phyloP scores from a whole-genome alignment of 2,329 filamentous ascomycete species.

The Xylariaceae sp. region DNA sequence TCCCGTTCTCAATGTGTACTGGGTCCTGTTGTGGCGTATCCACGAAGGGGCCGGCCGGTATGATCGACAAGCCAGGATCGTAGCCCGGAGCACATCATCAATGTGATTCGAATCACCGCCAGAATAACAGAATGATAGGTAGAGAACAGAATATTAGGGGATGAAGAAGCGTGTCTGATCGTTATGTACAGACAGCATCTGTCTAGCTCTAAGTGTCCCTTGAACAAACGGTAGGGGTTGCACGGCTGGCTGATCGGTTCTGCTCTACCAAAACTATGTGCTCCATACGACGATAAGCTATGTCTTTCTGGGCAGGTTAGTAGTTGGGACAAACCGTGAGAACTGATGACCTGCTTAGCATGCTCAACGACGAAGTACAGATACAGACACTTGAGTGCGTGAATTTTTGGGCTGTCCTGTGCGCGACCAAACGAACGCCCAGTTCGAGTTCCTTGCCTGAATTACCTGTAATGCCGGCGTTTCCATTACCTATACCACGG shows the following conservation, averaged over 20 bases:
- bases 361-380: conserved; percentile 16
- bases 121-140: not conserved
- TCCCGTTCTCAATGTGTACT: too few relatives aligned
- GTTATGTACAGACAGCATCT: conserved; percentile 19
- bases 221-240: conserved; percentile 7
- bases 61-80: not conserved
- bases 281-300: conserved; percentile 19
- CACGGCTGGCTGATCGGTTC: not conserved
- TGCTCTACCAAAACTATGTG: conserved; percentile 22
- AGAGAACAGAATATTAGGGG: not conserved
- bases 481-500: conserved; percentile 13
- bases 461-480: conserved; percentile 19
- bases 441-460: conserved; percentile 20
- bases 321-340: conserved; percentile 18
- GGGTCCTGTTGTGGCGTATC: too few relatives aligned
- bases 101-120: not conserved
- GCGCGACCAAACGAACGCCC: conserved; percentile 25
- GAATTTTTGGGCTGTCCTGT: conserved; percentile 15
- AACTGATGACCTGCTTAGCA: conserved; percentile 12
- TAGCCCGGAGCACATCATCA: not conserved
- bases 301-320: conserved; percentile 12
- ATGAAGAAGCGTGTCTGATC: conserved; percentile 19
- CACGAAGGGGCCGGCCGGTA: too few relatives aligned
- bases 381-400: conserved; percentile 8
- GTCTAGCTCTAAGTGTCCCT: conserved; percentile 14